phyloP scores from a whole-genome alignment of 2,329 filamentous ascomycete genomes.

The Exutisphaerella laricina region DNA sequence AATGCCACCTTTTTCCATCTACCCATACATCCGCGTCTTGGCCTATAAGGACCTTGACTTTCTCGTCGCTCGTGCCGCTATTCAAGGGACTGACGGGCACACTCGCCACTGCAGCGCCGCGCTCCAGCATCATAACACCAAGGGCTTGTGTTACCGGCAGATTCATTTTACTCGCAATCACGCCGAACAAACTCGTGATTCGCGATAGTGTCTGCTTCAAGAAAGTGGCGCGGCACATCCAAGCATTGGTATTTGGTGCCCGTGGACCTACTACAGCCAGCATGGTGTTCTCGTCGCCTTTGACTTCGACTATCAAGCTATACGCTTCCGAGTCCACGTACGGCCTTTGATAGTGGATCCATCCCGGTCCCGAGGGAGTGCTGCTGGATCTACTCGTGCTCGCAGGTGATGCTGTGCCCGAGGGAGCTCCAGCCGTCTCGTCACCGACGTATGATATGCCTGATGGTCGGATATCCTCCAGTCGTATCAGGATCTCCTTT shows the following conservation, averaged over 20 bases:
- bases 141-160: constrained; percentile 55
- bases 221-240: constrained; percentile 59
- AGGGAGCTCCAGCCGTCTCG: constrained; percentile 23
- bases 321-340: constrained; percentile 70
- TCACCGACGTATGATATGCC: constrained; percentile 64
- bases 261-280: constrained; percentile 19
- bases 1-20: constrained; percentile 37
- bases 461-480: constrained; percentile 85
- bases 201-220: constrained; percentile 64
- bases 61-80: constrained; percentile 63
- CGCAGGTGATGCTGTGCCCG: constrained; percentile 11
- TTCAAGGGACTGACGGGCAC: constrained; percentile 63
- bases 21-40: constrained; percentile 54
- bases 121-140: constrained; percentile 60
- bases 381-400: constrained; percentile 13
- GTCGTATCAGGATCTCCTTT: constrained; percentile 69
- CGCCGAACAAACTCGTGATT: constrained; percentile 67
- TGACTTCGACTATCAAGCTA: constrained; percentile 77
- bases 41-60: constrained; percentile 60
- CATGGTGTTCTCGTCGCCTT: constrained; percentile 51
- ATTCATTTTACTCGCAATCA: constrained; percentile 75
- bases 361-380: constrained; percentile 37
- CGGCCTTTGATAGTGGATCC: constrained; percentile 76
- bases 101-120: constrained; percentile 53
- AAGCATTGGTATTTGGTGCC: constrained; percentile 8